A percentile compares a stretch with the other conserved stretches of the same genome.
These are phyloP conservation scores for Pythium aristosporum DNA, from an alignment of 352 stramenopile genomes.

Conservation along the genomic window DNA sequence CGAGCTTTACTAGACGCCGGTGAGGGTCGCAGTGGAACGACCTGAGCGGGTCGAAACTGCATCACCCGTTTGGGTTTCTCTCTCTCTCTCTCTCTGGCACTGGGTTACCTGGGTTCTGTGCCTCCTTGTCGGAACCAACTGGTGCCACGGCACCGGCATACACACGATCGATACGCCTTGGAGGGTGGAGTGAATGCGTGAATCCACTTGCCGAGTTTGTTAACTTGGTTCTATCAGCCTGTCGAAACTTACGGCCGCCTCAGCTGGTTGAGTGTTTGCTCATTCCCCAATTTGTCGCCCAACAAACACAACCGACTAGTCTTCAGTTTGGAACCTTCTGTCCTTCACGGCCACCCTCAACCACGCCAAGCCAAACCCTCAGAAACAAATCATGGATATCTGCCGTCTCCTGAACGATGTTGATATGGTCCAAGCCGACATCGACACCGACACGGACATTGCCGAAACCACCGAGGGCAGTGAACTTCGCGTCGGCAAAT, in stretches of 20 bases:
- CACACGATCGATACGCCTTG: not conserved
- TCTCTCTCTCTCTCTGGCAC: too few relatives aligned
- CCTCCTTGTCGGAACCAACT: not conserved
- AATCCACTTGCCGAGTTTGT: too few relatives aligned
- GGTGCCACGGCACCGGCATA: not conserved
- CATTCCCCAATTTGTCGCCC: not conserved
- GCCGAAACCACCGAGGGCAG: not conserved
- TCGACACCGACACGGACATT: not conserved
- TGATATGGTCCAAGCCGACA: not conserved
- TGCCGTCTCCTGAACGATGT: not conserved
- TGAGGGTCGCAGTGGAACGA: too few relatives aligned
- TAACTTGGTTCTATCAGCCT: too few relatives aligned
- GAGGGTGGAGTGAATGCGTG: too few relatives aligned
- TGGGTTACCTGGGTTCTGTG: too few relatives aligned
- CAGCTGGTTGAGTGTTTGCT: too few relatives aligned
- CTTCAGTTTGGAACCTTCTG: not conserved
- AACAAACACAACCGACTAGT: too few relatives aligned
- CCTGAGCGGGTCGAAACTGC: too few relatives aligned
- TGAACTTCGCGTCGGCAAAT: slow-evolving; percentile 28
- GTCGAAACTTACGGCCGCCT: too few relatives aligned
- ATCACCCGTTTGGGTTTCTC: not conserved
- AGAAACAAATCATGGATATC: not conserved
- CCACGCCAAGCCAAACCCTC: not conserved
- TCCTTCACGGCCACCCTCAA: not conserved
- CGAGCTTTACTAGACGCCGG: too few relatives aligned